phyloP scores from a whole-genome alignment of 306 rosid species.

The Pachyrhizus erosus region DNA sequence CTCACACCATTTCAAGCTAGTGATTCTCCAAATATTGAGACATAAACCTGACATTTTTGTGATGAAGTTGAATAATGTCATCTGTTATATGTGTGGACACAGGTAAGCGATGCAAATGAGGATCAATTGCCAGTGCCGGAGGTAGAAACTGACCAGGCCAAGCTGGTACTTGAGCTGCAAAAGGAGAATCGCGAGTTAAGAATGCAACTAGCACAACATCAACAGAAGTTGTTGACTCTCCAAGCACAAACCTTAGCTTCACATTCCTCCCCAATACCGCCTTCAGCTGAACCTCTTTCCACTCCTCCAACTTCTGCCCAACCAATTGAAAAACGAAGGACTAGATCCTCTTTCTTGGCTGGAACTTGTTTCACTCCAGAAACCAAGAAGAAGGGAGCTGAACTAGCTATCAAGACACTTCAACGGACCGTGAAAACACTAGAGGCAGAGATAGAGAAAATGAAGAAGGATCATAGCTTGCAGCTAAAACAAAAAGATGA shows the following conservation, averaged over 20 bases:
- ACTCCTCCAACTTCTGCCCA: slow-evolving; percentile 78
- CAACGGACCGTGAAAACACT: slow-evolving; percentile 64
- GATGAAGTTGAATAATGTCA: slow-evolving; percentile 15
- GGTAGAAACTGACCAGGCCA: slow-evolving; percentile 80
- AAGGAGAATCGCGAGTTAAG: slow-evolving; percentile 87
- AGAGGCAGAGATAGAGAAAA: slow-evolving; percentile 78
- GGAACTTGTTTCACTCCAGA: slow-evolving; percentile 85
- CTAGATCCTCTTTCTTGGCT: slow-evolving; percentile 72
- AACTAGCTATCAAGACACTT: slow-evolving; percentile 65
- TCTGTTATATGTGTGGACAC: slow-evolving; percentile 38
- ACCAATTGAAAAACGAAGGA: slow-evolving; percentile 63
- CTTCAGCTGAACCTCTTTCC: slow-evolving; percentile 69
- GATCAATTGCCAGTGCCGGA: slow-evolving; percentile 59
- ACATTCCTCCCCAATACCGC: slow-evolving; percentile 76
- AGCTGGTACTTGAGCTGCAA: slow-evolving; percentile 80
- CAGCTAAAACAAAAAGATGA: slow-evolving; percentile 83
- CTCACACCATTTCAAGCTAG: slow-evolving; percentile 33
- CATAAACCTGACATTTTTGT: slow-evolving; percentile 19
- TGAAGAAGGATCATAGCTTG: slow-evolving; percentile 71
- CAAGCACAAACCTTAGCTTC: slow-evolving; percentile 81
- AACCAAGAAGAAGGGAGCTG: slow-evolving; percentile 70
- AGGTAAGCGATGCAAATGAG: slow-evolving; percentile 73
- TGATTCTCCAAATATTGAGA: slow-evolving; percentile 22
- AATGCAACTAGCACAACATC: slow-evolving; percentile 76
- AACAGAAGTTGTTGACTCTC: slow-evolving; percentile 74